Evolutionary conservation across 116 monocot genomes (phyloP), one percentile per base, ranked within the genome.

Genomic region (Papilionanthe hybrid): DNA sequence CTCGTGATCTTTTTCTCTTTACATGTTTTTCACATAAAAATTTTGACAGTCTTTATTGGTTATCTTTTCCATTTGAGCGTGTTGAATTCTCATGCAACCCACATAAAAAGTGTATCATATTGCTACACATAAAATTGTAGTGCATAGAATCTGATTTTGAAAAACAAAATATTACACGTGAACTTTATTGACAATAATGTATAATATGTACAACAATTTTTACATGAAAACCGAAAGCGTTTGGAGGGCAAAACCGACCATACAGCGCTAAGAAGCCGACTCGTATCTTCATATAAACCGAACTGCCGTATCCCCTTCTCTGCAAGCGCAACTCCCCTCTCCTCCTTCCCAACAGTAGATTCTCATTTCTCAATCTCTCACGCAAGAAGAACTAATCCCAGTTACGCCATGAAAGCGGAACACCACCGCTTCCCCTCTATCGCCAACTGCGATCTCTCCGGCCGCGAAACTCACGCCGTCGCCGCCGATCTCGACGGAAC

Each of bases 401-500:
- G 8, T 22, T 20, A 32, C 37, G 73, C 73, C 7, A 73, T 73
- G 75, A 25, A 48, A n/a, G 28, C 9, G 27, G 27, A 28, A 4
- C 23, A 49, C 27, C 25, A 11, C 5, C n/a, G 27, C 27, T 90
- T 89, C 78, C 87, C 86, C 4, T 63, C 84, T 17, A 60, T 90
- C 37, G 29, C 80, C 18, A 29, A 5, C 53, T 92, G 82, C 86
- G 68, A 84, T 9, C 23, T 75, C 58, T 78, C 87, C 12, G 80
- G 50, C 7, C 68, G 89, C 0, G 80, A 78, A 20, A 23, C 78
- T 9, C 89, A 89, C 81, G 78, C 88, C 7, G 88, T 81, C 43
- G 88, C 91, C 4, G 92, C 92, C 1, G 94, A 94, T 82, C 88
- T 96, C 19, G 96, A 96, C 82, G 96, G 96, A 42, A 96, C 96